A percentile compares a stretch with the other conserved stretches of the same genome.
These are phyloP conservation scores for Papiliotrema fonsecae DNA, from an alignment of 1,284 basidiomycete genomes.

Conservation along the genomic window DNA sequence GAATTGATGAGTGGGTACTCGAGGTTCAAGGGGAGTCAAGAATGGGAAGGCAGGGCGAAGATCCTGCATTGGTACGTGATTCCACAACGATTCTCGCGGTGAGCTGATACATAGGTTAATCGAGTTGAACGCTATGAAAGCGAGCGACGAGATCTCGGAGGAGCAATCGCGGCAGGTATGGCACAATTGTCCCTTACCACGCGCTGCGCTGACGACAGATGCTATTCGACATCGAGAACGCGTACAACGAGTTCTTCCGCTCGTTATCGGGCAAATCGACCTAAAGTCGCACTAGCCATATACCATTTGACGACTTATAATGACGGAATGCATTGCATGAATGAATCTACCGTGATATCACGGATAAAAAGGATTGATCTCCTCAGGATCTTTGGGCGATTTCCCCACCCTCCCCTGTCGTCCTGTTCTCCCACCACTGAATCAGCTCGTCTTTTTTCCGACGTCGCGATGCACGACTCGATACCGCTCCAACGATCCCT, in stretches of 20 bases:
- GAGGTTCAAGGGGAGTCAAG: conserved; percentile 83
- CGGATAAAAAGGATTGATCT: not conserved
- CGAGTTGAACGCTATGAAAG: conserved; percentile 93
- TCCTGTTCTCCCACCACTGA: not conserved
- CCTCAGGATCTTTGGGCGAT: conserved; percentile 29
- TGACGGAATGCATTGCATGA: not conserved
- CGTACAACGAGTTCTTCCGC: conserved; percentile 92
- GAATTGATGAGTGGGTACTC: conserved; percentile 91
- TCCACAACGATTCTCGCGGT: not conserved
- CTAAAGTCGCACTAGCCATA: not conserved
- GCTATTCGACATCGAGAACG: conserved; percentile 93
- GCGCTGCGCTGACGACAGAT: conserved; percentile 55
- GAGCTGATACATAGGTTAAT: conserved; percentile 65
- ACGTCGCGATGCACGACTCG: too few relatives aligned
- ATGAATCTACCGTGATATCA: not conserved
- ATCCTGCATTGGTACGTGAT: conserved; percentile 80
- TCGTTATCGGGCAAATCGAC: conserved; percentile 53
- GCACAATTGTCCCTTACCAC: not conserved
- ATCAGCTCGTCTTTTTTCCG: too few relatives aligned
- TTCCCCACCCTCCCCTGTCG: conserved; percentile 23
- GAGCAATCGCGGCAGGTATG: conserved; percentile 87
- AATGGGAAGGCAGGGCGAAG: conserved; percentile 89
- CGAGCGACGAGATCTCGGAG: conserved; percentile 91
- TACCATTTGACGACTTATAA: not conserved
- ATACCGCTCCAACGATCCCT: not conserved